Evolutionary conservation across 768 basidiomycete genomes (phyloP), one percentile per base, ranked within the genome.

Genomic region (Tephrocybe sp.): DNA sequence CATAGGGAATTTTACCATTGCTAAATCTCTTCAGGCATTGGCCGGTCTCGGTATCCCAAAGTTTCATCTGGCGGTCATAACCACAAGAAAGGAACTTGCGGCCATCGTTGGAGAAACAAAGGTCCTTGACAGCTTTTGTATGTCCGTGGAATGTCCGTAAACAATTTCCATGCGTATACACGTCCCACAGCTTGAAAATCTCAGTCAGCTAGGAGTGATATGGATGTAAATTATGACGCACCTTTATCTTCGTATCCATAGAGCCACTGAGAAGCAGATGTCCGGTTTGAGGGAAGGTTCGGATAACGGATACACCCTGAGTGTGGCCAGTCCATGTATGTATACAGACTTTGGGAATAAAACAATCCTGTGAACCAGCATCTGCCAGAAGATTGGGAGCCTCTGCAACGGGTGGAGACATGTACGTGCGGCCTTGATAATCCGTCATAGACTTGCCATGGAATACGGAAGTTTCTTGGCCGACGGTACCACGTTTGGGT

Each of bases 261-360:
- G 91, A 93, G 1, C 88, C 95, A 64, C 89, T 93, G 53, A 99
- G 82, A 50, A 99, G 66, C 11, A 99, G 76, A 69, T 99, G 97
- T 0, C 93, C 94, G 6, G 90, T 91, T 49, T 86, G 78, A 18
- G 97, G 97, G 73, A 98, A 95, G 30, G 91, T 75, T 45, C 92
- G 88, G 51, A 99, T 84, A 40, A 87, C 89, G n/a, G 91, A 91
- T 3, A 99, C 92, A 22, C 90, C 97, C 66, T 90, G 88, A 10
- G 93, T 98, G 68, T 99, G 97, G 1, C 97, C 97, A 3, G 94
- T 97, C 91, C 93, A 98, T 0, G 97, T 98, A 64, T 98, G 97
- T 49, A 94, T 83, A 69, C 95, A 97, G 9, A 79, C 76, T 72
- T 98, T 97, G 23, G 97, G 97, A 53, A 98, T 86, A 63, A 95